Evolutionary conservation across 2,329 filamentous ascomycete genomes (phyloP).

Genomic region (Pyrenochaeta sp.): DNA sequence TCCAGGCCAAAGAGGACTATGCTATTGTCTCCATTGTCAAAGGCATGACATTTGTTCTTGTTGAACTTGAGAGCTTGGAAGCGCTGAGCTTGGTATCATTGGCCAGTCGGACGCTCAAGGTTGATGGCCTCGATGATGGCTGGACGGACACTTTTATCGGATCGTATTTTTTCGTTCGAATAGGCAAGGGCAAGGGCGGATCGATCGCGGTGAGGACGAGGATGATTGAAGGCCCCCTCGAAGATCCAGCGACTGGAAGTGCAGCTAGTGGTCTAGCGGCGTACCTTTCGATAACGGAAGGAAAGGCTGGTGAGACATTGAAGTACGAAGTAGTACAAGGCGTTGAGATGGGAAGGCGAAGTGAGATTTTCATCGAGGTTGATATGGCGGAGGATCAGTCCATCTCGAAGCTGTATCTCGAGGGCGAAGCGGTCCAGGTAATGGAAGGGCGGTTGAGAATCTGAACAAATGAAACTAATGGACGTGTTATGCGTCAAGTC

Average conservation of each 20-base stretch:
- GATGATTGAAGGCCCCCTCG: constrained; percentile 63
- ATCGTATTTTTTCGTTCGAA: constrained; percentile 67
- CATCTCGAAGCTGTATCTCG: constrained; percentile 54
- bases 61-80: constrained; percentile 68
- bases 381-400: constrained; percentile 48
- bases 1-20: constrained; percentile 31
- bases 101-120: constrained; percentile 36
- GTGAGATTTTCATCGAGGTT: constrained; percentile 59
- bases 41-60: constrained; percentile 77
- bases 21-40: constrained; percentile 66
- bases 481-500: neutral
- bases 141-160: constrained; percentile 65
- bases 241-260: constrained; percentile 62
- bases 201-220: constrained; percentile 61
- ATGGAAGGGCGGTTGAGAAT: constrained; percentile 43
- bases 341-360: constrained; percentile 61
- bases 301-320: constrained; percentile 40
- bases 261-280: constrained; percentile 58
- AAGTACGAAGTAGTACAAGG: constrained; percentile 58
- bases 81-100: constrained; percentile 60
- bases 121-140: constrained; percentile 52
- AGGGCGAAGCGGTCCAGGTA: constrained; percentile 54
- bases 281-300: constrained; percentile 55
- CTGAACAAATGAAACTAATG: constrained; percentile 13
- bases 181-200: constrained; percentile 39